Conservation (phyloP, 1,284 basidiomycete genomes). For the Fistulina hepatica region DNA sequence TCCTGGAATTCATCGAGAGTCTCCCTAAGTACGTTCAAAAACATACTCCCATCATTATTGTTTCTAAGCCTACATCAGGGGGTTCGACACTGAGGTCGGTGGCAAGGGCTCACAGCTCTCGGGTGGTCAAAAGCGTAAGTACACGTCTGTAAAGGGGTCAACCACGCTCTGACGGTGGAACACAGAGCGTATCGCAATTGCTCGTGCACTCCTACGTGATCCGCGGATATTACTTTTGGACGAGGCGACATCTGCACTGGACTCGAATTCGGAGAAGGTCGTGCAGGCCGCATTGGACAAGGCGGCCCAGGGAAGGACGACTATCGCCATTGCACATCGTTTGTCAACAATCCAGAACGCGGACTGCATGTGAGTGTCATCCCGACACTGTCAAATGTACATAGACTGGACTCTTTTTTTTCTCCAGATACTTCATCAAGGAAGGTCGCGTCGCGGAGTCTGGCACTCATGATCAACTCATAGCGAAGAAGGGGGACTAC, state of each 20-base stretch:
- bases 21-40: constrained; percentile 66
- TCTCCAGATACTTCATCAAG: constrained; percentile 75
- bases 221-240: constrained; percentile 87
- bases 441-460: constrained; percentile 82
- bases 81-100: constrained; percentile 88
- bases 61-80: constrained; percentile 29
- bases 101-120: constrained; percentile 90
- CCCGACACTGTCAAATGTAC: background rate
- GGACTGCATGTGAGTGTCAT: constrained; percentile 67
- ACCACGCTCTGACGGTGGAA: constrained; percentile 74
- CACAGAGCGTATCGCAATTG: constrained; percentile 95
- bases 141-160: background rate
- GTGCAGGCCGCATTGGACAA: constrained; percentile 91
- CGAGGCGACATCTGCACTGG: constrained; percentile 92
- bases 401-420: constrained; percentile 13
- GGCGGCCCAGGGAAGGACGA: constrained; percentile 83
- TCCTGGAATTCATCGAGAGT: constrained; percentile 82
- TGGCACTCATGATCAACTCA: constrained; percentile 81
- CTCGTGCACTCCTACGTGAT: constrained; percentile 89
- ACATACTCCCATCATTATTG: constrained; percentile 72
- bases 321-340: constrained; percentile 89
- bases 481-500: constrained; percentile 67
- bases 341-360: constrained; percentile 92
- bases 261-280: constrained; percentile 88
- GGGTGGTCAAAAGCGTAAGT: constrained; percentile 85